Evolutionary conservation across 306 rosid genomes (phyloP).

Genomic region (Cicer bijugum): DNA sequence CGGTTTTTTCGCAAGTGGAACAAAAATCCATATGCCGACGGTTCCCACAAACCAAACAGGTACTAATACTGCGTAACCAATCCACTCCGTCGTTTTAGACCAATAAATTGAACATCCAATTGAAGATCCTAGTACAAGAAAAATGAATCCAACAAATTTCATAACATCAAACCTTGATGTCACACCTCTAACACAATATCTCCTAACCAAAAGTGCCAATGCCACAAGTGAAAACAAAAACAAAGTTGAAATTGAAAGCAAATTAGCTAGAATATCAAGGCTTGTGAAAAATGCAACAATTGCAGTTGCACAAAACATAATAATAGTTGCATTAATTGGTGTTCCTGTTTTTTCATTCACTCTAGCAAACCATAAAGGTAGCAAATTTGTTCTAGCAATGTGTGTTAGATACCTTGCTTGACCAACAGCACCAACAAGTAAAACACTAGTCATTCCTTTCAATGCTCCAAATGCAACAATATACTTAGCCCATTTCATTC

Average conservation of each 20-base stretch:
- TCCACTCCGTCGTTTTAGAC: conserved; percentile 45
- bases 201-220: conserved; percentile 61
- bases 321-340: conserved; percentile 65
- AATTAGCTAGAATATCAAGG: conserved; percentile 59
- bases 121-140: conserved; percentile 54
- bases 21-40: conserved; percentile 53
- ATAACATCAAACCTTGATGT: conserved; percentile 39
- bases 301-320: conserved; percentile 66
- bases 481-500: conserved; percentile 76
- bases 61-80: conserved; percentile 48
- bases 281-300: conserved; percentile 68
- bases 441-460: conserved; percentile 72
- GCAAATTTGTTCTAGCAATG: conserved; percentile 69
- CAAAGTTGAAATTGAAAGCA: conserved; percentile 74
- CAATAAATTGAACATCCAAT: conserved; percentile 52
- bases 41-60: conserved; percentile 67
- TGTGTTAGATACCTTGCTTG: conserved; percentile 82
- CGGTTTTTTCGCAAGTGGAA: conserved; percentile 64
- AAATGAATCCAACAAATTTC: conserved; percentile 50
- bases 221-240: conserved; percentile 80
- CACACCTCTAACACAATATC: conserved; percentile 58
- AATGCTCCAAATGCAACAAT: conserved; percentile 71
- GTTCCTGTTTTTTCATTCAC: conserved; percentile 65
- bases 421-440: conserved; percentile 73
- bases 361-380: conserved; percentile 68